Base-by-base conservation (phyloP, 352 stramenopile genomes). In the Phytopythium oedochilum region DNA sequence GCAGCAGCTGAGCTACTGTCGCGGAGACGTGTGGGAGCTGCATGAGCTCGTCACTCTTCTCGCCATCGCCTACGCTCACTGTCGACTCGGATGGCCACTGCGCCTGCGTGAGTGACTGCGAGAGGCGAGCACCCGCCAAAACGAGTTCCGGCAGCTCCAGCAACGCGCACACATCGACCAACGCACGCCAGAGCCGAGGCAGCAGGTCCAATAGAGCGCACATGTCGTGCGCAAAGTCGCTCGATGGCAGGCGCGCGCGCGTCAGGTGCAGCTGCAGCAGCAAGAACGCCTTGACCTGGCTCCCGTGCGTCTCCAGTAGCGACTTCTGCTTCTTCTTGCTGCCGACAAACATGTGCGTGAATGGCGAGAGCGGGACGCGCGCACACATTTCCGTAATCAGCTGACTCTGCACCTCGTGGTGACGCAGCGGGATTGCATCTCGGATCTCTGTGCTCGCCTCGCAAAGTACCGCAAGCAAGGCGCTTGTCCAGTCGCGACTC, bases 171-270 rank as follows among this genome's bases (percentile, higher is more conserved):
- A 98, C 81, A 47, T 98, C 91, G 38, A 98, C 88, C 26, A 91
- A 71, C 2, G 97, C 96, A 42, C 96, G 96, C 6, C 99, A 67
- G 29, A 99, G 63, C 35, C 97, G 92, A 23, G 94, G 85, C 18
- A 98, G 57, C 55, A 99, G 96, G 56, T 99, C 97, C 40, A 99
- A 67, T 28, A 99, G 79, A 51, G 81, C 92, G 20, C 91, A 92
- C 23, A 98, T 91, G 64, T 99, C 98, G 57, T 98, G 99, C 20
- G 89, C 80, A 65, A 99, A 99, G 68, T 99, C 97, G 55, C 85
- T 98, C 23, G 99, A 99, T 2, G 98, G 97, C 61, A 99, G 79
- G 17, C 86, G 80, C 34, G 91, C 69, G 14, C 87, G 84, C 60
- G 91, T 80, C 52, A 99, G 75, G 68, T 98, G 92, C 62, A 98